Percentiles rank a stretch among this genome's conserved stretches.
Conservation (phyloP, 2,329 filamentous ascomycete genomes). For the Trichoderma sp. region DNA sequence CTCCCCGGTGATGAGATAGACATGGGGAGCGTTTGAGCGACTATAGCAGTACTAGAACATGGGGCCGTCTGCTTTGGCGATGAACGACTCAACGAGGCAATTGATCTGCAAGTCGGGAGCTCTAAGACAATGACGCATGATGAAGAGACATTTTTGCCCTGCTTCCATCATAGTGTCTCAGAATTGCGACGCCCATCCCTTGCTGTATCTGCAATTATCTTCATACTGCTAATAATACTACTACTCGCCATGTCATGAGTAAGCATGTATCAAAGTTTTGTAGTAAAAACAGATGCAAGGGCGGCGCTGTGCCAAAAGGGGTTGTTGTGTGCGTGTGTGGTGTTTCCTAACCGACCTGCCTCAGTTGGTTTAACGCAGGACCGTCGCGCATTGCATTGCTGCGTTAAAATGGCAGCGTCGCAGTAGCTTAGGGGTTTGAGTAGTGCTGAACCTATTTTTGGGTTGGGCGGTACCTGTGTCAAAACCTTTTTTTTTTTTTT, state of each 20-base stretch:
- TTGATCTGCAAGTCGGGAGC: background rate
- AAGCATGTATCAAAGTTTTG: background rate
- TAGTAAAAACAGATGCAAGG: background rate
- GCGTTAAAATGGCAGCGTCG: background rate
- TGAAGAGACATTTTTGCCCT: background rate
- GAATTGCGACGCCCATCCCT: background rate
- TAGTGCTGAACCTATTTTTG: background rate
- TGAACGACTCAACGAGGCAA: background rate
- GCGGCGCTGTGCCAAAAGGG: background rate
- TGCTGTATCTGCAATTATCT: background rate
- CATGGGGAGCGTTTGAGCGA: background rate
- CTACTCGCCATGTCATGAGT: background rate
- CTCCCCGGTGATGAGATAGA: conserved; percentile 14
- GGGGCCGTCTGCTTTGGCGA: background rate
- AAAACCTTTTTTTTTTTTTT: background rate
- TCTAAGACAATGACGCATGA: conserved; percentile 5
- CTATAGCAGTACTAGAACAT: background rate
- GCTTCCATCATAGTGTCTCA: background rate
- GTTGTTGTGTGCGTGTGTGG: background rate
- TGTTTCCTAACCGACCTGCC: background rate
- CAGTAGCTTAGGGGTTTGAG: background rate
- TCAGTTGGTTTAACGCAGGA: background rate
- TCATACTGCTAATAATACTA: background rate
- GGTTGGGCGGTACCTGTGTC: background rate
- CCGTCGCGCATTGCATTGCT: background rate